phyloP scores from a whole-genome alignment of 176 grass and related monocot species.

The Rhynchospora tenuis region DNA sequence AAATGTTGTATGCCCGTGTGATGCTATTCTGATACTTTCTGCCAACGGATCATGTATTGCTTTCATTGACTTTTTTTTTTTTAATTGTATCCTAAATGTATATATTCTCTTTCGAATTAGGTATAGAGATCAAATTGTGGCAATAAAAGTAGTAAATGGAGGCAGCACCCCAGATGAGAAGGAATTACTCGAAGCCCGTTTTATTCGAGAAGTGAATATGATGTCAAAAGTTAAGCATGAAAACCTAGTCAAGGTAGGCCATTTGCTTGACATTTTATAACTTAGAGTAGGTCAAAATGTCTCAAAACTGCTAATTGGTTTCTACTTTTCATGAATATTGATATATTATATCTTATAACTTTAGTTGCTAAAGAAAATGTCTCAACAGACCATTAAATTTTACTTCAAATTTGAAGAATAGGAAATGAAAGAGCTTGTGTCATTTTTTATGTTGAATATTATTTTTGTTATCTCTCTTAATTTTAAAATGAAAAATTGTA shows the following conservation, averaged over 20 bases:
- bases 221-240: conserved; percentile 56
- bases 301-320: neutral
- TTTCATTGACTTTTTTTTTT: conserved; percentile 23
- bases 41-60: neutral
- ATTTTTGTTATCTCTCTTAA: neutral
- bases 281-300: neutral
- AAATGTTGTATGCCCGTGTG: neutral
- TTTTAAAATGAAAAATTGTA: neutral
- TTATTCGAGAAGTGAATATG: conserved; percentile 59
- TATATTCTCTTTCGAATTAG: conserved; percentile 18
- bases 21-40: neutral
- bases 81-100: neutral
- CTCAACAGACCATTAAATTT: no score
- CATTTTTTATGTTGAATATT: neutral
- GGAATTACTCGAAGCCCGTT: conserved; percentile 32
- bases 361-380: neutral
- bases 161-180: conserved; percentile 39
- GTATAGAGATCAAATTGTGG: conserved; percentile 44
- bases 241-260: conserved; percentile 45
- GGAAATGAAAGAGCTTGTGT: neutral
- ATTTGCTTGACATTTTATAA: conserved; percentile 11
- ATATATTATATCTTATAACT: neutral
- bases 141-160: conserved; percentile 50
- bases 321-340: neutral
- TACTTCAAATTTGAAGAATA: no score